Evolutionary conservation across 345 rosid species (phyloP).

Genomic region (Dipteronia sinensis): DNA sequence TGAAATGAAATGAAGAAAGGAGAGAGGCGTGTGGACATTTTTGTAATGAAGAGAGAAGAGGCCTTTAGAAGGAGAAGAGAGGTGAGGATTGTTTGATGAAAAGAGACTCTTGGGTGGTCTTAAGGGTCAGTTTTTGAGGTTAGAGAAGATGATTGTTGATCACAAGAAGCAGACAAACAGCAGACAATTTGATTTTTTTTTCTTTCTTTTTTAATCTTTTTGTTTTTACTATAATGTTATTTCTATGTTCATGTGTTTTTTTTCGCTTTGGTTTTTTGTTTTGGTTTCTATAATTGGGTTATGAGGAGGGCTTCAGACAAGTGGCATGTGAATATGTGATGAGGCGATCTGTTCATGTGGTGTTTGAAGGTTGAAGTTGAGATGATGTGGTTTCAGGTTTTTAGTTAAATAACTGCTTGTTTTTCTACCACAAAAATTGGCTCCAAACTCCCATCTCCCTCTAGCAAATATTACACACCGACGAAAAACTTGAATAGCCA

Average conservation of each 20-base stretch:
- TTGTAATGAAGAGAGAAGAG: constrained; percentile 41
- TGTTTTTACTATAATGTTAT: neutral
- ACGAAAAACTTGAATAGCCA: no score
- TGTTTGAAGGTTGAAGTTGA: no score
- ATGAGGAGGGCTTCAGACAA: neutral
- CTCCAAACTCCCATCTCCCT: no score
- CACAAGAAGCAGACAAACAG: neutral
- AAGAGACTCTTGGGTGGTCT: constrained; percentile 48
- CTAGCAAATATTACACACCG: no score
- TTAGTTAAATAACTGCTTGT: no score
- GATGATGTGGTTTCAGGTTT: neutral
- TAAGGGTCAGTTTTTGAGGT: constrained; percentile 51
- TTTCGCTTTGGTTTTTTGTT: neutral
- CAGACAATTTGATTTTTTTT: neutral
- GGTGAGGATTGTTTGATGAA: neutral
- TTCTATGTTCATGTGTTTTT: no score
- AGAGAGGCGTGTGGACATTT: constrained; percentile 40
- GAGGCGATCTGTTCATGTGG: neutral
- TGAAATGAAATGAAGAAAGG: neutral
- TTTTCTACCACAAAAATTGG: no score
- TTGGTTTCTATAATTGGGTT: no score
- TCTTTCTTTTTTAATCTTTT: neutral
- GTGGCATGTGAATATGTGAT: neutral
- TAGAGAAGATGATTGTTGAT: neutral
- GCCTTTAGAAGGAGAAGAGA: constrained; percentile 23